Evolutionary conservation across 495 filamentous ascomycete genomes (phyloP).

Genomic region (Tuber borchii): DNA sequence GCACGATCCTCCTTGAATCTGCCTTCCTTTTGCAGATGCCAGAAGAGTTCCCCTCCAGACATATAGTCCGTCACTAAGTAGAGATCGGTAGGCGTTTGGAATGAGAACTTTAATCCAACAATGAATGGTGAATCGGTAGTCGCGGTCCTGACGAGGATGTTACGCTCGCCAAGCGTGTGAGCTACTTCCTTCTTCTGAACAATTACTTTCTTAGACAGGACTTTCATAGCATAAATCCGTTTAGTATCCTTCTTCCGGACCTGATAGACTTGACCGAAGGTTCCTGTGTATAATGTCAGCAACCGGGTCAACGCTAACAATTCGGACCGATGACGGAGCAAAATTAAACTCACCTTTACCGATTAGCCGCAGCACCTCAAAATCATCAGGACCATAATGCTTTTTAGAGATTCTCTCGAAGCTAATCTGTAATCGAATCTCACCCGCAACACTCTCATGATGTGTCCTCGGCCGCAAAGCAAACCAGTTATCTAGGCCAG

Average conservation of each 20-base stretch:
- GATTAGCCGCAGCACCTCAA: slow-evolving; percentile 90
- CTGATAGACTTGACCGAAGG: slow-evolving; percentile 99
- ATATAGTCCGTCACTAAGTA: slow-evolving; percentile 99
- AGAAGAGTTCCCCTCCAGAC: slow-evolving; percentile 97
- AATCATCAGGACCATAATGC: slow-evolving; percentile 94
- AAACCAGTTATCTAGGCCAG: slow-evolving; percentile 74
- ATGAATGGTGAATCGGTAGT: slow-evolving; percentile 96
- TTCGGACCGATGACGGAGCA: neutral
- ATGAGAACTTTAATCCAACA: slow-evolving; percentile 96
- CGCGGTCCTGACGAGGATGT: slow-evolving; percentile 92
- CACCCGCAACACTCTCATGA: slow-evolving; percentile 69
- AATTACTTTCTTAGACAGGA: slow-evolving; percentile 97
- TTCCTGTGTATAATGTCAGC: slow-evolving; percentile 47
- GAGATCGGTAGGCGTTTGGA: slow-evolving; percentile 92
- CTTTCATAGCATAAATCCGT: slow-evolving; percentile 98
- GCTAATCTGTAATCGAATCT: slow-evolving; percentile 76
- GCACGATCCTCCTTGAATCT: slow-evolving; percentile 89
- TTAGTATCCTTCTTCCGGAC: slow-evolving; percentile 96
- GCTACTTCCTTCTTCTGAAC: slow-evolving; percentile 99
- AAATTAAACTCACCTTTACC: slow-evolving; percentile 60
- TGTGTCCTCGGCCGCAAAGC: slow-evolving; percentile 61
- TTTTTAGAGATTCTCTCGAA: slow-evolving; percentile 88
- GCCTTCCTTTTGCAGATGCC: slow-evolving; percentile 96
- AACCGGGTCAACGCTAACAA: slow-evolving; percentile 4
- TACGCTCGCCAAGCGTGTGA: slow-evolving; percentile 92